Base-by-base conservation (phyloP, 176 grass and related monocot genomes). In the Eragrostis curvula region DNA sequence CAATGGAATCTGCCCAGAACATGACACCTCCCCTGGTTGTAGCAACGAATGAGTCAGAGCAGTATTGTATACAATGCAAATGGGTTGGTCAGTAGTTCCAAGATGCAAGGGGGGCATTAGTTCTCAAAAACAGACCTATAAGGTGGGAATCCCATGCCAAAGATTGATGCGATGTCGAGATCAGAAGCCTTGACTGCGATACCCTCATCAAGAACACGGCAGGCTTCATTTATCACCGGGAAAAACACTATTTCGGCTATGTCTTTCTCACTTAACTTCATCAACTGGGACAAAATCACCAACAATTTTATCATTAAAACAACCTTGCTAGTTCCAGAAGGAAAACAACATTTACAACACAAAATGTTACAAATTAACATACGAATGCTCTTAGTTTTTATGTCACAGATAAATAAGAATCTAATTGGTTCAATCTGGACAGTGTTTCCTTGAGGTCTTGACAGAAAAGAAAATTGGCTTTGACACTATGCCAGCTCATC, bases 241-340 rank as follows among this genome's bases (percentile, higher is more conserved):
- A 98, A 91, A 85, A 98, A 95, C 0, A 95, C 90, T 92, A 93
- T 95, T 68, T 95, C 92, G 30, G 93, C 90, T 65, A 98, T 98
- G 67, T 93, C 90, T 81, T 93, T 87, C 45, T 95, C 92, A 42
- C 65, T 79, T 79, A 94, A 84, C 86, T 95, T 95, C 88, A 94
- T 71, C 83, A 98, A 45, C 93, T 98, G 92, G 8, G 5, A 58
- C 52, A 47, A 83, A 71, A 73, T 59, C 48, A 89, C 49, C 62
- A 57, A 65, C 52, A 9, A 17, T 68, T 50, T 86, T 51, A 80
- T 15, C 56, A 52, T 68, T 44, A 81, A 25, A 80, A 39, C 3
- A 32, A 74, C 20, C 21, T 66, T n/a, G 60, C 30, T 45, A 62
- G 12, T 78, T 82, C 51, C 40, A 30, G 27, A 70, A 70, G 6